Conservation (phyloP, 495 filamentous ascomycete species). For the Talaromyces thailandensis region DNA sequence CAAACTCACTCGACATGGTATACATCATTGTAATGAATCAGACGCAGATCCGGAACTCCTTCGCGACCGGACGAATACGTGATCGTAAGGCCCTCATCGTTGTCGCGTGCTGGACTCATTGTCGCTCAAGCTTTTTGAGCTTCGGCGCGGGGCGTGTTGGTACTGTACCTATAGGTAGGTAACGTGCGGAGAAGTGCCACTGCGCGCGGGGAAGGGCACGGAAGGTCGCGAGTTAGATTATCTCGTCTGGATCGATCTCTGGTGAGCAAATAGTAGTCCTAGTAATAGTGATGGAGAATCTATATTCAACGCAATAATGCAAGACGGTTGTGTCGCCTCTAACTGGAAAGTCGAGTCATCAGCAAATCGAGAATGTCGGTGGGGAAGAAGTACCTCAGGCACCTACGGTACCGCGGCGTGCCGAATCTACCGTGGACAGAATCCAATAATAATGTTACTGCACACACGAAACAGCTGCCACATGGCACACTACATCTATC, state of each 20-base stretch:
- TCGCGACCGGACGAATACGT: conserved; percentile 45
- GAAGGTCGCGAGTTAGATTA: not conserved
- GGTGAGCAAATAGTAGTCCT: not conserved
- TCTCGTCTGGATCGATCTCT: not conserved
- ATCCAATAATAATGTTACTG: no score
- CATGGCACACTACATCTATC: no score
- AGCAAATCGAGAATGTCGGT: not conserved
- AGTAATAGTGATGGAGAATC: not conserved
- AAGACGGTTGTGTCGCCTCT: not conserved
- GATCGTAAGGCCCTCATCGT: conserved; percentile 30
- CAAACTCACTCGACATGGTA: conserved; percentile 69
- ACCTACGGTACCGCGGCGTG: not conserved
- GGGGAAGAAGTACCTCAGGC: not conserved
- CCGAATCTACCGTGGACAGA: not conserved
- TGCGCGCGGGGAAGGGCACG: not conserved
- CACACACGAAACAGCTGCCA: not conserved
- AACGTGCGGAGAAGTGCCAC: not conserved
- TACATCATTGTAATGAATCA: conserved; percentile 88
- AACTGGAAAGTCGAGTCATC: not conserved
- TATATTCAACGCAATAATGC: not conserved
- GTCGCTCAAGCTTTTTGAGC: not conserved
- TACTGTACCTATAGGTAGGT: no score
- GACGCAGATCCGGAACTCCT: conserved; percentile 58
- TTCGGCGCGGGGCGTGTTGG: not conserved
- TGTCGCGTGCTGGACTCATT: conserved; percentile 13